Conservation (phyloP, 148 eudicot species). For the Talinum fruticosum region DNA sequence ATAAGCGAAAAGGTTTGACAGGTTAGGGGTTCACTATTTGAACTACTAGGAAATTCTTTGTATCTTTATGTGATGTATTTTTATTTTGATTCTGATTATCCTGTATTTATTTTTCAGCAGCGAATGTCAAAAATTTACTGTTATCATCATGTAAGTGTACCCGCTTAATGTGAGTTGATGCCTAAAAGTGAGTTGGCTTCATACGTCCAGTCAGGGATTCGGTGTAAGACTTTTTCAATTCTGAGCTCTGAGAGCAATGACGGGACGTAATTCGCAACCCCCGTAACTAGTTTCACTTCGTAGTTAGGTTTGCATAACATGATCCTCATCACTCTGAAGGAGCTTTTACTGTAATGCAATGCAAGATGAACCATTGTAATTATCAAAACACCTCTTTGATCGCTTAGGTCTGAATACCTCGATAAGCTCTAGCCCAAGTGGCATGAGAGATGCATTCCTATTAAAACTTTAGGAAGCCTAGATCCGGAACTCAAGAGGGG, state of each 20-base stretch:
- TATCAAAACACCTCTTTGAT: neutral
- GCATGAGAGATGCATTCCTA: no score
- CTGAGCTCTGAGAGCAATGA: no score
- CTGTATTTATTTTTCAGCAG: neutral
- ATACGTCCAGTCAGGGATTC: no score
- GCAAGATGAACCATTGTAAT: neutral
- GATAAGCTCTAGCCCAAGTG: no score
- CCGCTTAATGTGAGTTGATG: neutral
- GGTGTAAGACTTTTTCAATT: no score
- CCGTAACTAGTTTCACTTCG: neutral
- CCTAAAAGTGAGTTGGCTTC: neutral
- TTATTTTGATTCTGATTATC: neutral
- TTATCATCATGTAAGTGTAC: neutral
- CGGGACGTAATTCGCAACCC: no score
- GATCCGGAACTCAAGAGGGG: no score
- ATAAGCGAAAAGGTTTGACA: neutral
- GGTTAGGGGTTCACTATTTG: neutral
- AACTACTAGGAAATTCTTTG: conserved; percentile 1
- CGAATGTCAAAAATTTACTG: no score
- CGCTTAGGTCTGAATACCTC: neutral
- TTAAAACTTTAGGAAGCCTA: no score
- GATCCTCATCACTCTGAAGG: neutral
- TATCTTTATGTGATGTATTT: neutral
- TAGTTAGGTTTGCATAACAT: no score
- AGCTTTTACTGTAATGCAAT: neutral